Conservation (phyloP, 345 rosid genomes). For the Ailanthus altissimus region DNA sequence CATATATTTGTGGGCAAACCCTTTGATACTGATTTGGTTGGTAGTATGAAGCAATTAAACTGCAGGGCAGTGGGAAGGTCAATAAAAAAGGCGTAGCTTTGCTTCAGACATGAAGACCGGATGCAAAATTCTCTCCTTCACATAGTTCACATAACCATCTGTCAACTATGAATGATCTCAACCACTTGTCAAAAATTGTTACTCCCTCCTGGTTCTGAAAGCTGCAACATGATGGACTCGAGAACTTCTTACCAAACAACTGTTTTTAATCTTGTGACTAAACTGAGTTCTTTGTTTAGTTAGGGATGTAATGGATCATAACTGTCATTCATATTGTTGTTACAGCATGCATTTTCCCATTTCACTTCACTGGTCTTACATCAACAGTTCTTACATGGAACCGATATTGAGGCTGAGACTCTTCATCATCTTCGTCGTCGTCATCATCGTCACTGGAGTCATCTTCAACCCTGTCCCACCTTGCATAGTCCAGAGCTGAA, state of each 20-base stretch:
- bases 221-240: background rate
- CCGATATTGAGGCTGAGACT: conserved; percentile 66
- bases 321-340: background rate
- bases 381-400: conserved; percentile 86
- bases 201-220: background rate
- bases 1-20: background rate
- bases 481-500: conserved; percentile 77
- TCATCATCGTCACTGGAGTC: conserved; percentile 82
- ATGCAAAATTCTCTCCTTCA: background rate
- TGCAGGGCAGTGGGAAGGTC: background rate
- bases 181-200: background rate
- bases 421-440: conserved; percentile 59
- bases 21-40: background rate
- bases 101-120: background rate
- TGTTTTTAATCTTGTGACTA: background rate
- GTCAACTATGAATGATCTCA: background rate
- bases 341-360: conserved; percentile 1
- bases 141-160: background rate
- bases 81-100: background rate
- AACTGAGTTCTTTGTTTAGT: background rate
- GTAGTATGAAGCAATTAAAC: background rate
- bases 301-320: background rate
- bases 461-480: conserved; percentile 83
- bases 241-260: background rate
- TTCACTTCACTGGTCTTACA: conserved; percentile 74